Conservation (phyloP, 306 rosid species). For the Neltuma alba region DNA sequence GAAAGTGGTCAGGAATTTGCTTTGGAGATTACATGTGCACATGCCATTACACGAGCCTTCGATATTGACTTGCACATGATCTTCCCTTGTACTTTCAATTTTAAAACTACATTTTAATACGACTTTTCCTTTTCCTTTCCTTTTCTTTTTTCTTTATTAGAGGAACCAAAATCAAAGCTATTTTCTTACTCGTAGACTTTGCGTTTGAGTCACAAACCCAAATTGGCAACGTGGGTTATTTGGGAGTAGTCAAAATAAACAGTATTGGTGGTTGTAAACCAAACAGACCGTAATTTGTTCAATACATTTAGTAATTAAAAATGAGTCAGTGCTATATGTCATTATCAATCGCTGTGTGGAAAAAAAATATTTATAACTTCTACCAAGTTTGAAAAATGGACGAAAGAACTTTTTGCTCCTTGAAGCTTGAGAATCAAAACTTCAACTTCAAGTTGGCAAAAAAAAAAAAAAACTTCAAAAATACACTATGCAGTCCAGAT, state of each 20-base stretch:
- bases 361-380: not conserved
- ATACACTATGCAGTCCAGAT: not conserved
- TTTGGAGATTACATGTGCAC: conserved; percentile 40
- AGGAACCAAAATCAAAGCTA: not conserved
- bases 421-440: not conserved
- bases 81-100: not conserved
- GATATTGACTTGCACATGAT: conserved; percentile 24
- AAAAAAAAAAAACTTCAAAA: not conserved
- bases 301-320: not conserved
- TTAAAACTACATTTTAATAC: not conserved
- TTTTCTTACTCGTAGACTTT: conserved; percentile 4
- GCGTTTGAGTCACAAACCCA: not conserved
- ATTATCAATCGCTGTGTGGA: not conserved
- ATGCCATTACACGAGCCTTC: conserved; percentile 25
- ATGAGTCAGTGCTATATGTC: not conserved
- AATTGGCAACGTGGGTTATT: not conserved
- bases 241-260: not conserved
- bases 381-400: not conserved
- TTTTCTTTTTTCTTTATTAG: not conserved
- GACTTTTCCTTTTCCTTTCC: not conserved
- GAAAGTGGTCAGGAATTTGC: conserved; percentile 28
- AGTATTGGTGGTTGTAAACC: not conserved
- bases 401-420: not conserved
- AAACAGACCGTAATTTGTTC: not conserved
- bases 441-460: not conserved